Conservation (phyloP, 768 basidiomycete species). For the Naganishia friedmannii region DNA sequence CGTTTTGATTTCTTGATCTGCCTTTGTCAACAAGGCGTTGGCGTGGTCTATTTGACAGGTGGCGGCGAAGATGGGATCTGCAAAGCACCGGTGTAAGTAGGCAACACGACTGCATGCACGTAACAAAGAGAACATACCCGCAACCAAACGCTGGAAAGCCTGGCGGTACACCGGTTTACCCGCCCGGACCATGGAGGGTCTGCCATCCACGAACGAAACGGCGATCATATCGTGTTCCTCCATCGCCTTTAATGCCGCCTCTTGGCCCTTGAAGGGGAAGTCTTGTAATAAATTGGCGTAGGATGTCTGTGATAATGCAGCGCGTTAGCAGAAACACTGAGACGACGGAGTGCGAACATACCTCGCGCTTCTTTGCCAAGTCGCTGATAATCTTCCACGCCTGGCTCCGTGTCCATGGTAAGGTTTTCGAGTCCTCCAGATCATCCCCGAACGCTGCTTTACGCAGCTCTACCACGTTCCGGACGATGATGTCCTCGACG, state of each 20-base stretch:
- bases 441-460: constrained; percentile 95
- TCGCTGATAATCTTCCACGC: constrained; percentile 77
- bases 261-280: constrained; percentile 89
- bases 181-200: constrained; percentile 76
- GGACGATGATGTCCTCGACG: constrained; percentile 80
- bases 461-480: constrained; percentile 74
- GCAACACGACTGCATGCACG: neutral
- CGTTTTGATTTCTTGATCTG: constrained; percentile 64
- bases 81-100: neutral
- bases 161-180: constrained; percentile 86
- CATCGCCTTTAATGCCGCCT: constrained; percentile 72
- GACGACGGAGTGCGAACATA: constrained; percentile 32
- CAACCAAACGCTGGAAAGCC: constrained; percentile 76
- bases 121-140: constrained; percentile 57
- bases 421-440: constrained; percentile 73
- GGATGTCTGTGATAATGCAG: constrained; percentile 60
- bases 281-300: constrained; percentile 79
- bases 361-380: constrained; percentile 63
- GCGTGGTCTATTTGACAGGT: constrained; percentile 78
- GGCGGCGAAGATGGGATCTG: constrained; percentile 75
- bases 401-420: constrained; percentile 82
- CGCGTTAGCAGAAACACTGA: neutral
- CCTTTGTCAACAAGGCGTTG: constrained; percentile 53
- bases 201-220: constrained; percentile 75
- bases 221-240: constrained; percentile 80